phyloP scores from a whole-genome alignment of 73 alveolate species.

The Tetrahymena malaccensis region DNA sequence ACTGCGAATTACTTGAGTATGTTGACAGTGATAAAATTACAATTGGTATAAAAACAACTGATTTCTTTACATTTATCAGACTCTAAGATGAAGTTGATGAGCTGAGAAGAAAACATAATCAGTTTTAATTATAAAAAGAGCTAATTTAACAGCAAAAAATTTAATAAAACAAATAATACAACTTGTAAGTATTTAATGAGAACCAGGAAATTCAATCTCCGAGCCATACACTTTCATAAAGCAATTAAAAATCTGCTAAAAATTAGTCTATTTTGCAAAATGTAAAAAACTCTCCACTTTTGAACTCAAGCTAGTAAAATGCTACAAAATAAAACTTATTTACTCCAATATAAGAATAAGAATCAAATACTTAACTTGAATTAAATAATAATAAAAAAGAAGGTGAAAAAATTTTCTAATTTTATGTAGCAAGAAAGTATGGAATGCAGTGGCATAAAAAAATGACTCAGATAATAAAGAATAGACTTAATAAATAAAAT shows the following conservation, averaged over 20 bases:
- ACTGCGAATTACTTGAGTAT: neutral
- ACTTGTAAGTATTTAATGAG: neutral
- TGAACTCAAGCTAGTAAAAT: neutral
- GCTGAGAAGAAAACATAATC: neutral
- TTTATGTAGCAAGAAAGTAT: neutral
- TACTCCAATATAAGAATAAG: neutral
- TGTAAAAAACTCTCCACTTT: neutral
- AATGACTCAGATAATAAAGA: neutral
- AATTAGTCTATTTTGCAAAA: too few species aligned
- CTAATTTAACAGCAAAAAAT: neutral
- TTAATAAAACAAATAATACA: neutral
- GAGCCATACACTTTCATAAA: neutral
- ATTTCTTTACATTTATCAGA: neutral
- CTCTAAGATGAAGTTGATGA: neutral
- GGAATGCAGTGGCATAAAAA: neutral
- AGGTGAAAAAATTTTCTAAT: neutral
- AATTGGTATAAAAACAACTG: neutral
- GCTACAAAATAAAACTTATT: neutral
- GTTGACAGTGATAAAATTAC: neutral
- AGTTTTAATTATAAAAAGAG: neutral
- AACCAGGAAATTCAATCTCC: neutral
- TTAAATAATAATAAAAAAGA: neutral
- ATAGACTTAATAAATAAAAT: neutral
- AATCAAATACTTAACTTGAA: neutral
- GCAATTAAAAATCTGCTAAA: neutral